Percentiles rank a stretch among this genome's conserved stretches.
Conservation (phyloP, 352 stramenopile species). For the Globisporangium ultimum region DNA sequence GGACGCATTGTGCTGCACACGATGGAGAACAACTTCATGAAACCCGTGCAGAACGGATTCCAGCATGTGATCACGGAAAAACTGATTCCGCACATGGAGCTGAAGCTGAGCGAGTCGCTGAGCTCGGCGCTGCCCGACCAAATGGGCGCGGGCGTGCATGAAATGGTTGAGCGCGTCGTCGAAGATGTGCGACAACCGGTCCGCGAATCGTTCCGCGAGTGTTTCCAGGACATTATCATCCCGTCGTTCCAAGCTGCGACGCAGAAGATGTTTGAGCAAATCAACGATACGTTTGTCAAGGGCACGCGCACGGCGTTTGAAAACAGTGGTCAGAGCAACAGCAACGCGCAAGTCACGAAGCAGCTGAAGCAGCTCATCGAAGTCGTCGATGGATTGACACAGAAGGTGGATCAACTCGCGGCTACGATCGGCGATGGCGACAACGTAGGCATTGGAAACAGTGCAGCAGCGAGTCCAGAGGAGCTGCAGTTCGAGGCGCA, state of each 20-base stretch:
- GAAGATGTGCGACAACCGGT: slow-evolving; percentile 79
- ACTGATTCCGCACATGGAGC: slow-evolving; percentile 68
- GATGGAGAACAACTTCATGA: slow-evolving; percentile 90
- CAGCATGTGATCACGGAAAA: slow-evolving; percentile 73
- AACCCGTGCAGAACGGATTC: slow-evolving; percentile 76
- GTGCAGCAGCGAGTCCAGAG: slow-evolving; percentile 29
- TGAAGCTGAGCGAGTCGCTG: slow-evolving; percentile 65
- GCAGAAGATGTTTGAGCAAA: slow-evolving; percentile 89
- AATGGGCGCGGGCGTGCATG: slow-evolving; percentile 54
- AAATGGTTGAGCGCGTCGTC: slow-evolving; percentile 74
- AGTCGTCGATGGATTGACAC: slow-evolving; percentile 52
- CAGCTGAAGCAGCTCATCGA: slow-evolving; percentile 68
- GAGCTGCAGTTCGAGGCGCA: slow-evolving; percentile 56
- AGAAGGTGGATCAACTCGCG: slow-evolving; percentile 60
- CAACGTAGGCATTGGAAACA: slow-evolving; percentile 22
- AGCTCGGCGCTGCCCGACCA: slow-evolving; percentile 53
- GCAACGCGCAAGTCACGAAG: slow-evolving; percentile 52
- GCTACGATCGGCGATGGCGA: slow-evolving; percentile 24
- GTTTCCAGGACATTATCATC: slow-evolving; percentile 85
- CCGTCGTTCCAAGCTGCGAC: slow-evolving; percentile 84
- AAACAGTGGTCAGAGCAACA: slow-evolving; percentile 44
- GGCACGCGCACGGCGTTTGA: slow-evolving; percentile 64
- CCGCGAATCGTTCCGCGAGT: slow-evolving; percentile 82
- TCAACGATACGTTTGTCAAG: slow-evolving; percentile 80
- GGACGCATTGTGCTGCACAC: slow-evolving; percentile 83